Conservation (phyloP, 2,329 filamentous ascomycete species). For the Hymenoscyphus infarciens region DNA sequence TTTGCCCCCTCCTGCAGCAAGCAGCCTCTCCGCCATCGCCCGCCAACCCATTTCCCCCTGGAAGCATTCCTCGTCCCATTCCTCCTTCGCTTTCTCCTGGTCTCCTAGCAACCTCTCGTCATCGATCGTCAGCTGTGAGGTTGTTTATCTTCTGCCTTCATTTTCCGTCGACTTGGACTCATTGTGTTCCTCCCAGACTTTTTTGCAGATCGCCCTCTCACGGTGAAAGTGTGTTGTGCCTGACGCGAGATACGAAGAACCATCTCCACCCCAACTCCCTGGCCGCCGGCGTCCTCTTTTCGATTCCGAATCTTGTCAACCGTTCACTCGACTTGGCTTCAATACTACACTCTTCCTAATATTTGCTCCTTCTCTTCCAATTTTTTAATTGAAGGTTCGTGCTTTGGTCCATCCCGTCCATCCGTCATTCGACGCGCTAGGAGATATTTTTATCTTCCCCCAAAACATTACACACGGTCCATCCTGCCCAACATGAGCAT, state of each 20-base stretch:
- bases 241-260: slow-evolving; percentile 24
- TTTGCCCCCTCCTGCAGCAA: slow-evolving; percentile 7
- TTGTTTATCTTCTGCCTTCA: slow-evolving; percentile 21
- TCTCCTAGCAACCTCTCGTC: slow-evolving; percentile 7
- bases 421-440: not conserved
- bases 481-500: not conserved
- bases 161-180: slow-evolving; percentile 14
- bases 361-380: slow-evolving; percentile 30
- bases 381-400: slow-evolving; percentile 24
- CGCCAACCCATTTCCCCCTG: slow-evolving; percentile 5
- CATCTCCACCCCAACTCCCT: slow-evolving; percentile 26
- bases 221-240: slow-evolving; percentile 34
- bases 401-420: not conserved
- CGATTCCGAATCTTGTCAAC: slow-evolving; percentile 38
- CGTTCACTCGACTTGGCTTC: slow-evolving; percentile 37
- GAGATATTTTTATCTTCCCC: not conserved
- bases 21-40: not conserved
- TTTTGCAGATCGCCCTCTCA: slow-evolving; percentile 19
- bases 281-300: slow-evolving; percentile 57
- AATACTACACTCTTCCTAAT: slow-evolving; percentile 31
- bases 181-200: slow-evolving; percentile 22
- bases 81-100: slow-evolving; percentile 27
- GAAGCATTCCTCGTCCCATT: slow-evolving; percentile 24
- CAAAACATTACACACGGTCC: not conserved
- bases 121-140: slow-evolving; percentile 20